Conservation (phyloP, 1,284 basidiomycete species). For the Ganoderma meredithae region DNA sequence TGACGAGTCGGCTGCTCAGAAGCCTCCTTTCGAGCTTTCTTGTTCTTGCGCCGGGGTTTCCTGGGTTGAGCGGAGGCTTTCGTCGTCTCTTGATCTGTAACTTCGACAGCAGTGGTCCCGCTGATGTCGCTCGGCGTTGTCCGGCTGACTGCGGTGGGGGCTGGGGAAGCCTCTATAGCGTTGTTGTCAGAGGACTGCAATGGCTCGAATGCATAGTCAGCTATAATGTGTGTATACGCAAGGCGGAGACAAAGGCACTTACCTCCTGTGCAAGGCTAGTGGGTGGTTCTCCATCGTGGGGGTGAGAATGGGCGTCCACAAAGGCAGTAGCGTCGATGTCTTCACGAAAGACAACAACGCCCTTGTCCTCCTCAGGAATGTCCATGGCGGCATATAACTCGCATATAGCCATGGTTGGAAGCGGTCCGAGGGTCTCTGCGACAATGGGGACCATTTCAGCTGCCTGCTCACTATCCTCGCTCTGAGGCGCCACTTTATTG, state of each 20-base stretch:
- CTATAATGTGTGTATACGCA: too few relatives aligned
- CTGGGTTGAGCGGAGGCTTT: neutral
- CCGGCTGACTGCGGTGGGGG: neutral
- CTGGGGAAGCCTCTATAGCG: neutral
- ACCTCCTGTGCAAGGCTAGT: neutral
- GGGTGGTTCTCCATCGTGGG: neutral
- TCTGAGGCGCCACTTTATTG: neutral
- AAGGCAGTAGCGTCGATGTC: neutral
- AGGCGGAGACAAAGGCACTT: neutral
- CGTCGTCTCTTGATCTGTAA: neutral
- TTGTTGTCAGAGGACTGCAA: neutral
- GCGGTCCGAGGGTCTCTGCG: neutral
- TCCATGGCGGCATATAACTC: neutral
- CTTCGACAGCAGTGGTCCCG: constrained; percentile 2
- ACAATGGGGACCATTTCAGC: neutral
- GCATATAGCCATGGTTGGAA: neutral
- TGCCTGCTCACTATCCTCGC: neutral
- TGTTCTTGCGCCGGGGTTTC: constrained; percentile 7
- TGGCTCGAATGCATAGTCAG: neutral
- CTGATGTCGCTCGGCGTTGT: neutral
- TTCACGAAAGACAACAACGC: neutral
- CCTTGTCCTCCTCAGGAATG: constrained; percentile 9
- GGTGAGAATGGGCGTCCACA: neutral
- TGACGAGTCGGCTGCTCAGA: constrained; percentile 7
- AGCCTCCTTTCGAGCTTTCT: neutral